A percentile compares a stretch with the other conserved stretches of the same genome.
Evolutionary conservation across 2,329 filamentous ascomycete genomes (phyloP).

Genomic region (Botrytis pseudocinerea): DNA sequence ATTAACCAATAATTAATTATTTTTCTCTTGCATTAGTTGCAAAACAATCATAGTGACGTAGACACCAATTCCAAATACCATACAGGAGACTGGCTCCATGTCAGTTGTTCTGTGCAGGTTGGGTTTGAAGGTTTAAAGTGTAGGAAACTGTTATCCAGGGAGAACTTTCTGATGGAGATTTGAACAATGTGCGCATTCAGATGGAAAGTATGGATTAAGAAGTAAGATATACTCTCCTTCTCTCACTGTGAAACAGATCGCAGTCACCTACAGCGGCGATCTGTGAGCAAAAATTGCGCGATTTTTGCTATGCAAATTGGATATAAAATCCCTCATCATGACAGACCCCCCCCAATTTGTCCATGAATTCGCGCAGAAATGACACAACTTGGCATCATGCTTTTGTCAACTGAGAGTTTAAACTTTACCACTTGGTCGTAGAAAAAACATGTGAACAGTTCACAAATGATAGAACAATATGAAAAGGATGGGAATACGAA

Average conservation of each 20-base stretch:
- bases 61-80: slow-evolving; percentile 24
- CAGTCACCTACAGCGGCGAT: not conserved
- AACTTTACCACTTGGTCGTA: slow-evolving; percentile 4
- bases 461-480: not conserved
- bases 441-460: not conserved
- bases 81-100: slow-evolving; percentile 24
- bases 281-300: slow-evolving; percentile 7
- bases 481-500: slow-evolving; percentile 10
- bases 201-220: not conserved
- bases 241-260: not conserved
- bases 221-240: slow-evolving; percentile 14
- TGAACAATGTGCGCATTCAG: not conserved
- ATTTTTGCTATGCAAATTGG: slow-evolving; percentile 14
- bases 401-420: not conserved
- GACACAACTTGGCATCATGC: not conserved
- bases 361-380: slow-evolving; percentile 4
- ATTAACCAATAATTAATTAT: not conserved
- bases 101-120: not conserved
- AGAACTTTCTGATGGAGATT: not conserved
- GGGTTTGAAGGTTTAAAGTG: not conserved
- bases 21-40: slow-evolving; percentile 23
- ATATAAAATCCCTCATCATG: slow-evolving; percentile 20
- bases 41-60: slow-evolving; percentile 22
- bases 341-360: not conserved
- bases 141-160: not conserved